Percentiles rank a stretch among this genome's conserved stretches.
phyloP scores from a whole-genome alignment of 2,329 filamentous ascomycete species.

The Plectosphaerella cucumerina region DNA sequence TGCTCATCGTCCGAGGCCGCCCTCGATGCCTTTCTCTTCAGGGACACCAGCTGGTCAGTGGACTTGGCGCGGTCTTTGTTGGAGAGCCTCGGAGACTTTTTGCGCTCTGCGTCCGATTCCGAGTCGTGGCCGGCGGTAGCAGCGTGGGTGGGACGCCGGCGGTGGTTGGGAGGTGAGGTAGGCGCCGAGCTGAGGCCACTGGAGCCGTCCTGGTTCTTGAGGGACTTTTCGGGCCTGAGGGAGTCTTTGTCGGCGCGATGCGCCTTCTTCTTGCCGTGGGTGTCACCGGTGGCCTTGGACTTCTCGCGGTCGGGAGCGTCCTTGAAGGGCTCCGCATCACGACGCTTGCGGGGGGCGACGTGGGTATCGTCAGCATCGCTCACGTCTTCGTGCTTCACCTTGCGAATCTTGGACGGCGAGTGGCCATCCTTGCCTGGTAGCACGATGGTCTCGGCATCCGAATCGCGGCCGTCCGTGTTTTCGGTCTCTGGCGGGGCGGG shows the following conservation, averaged over 20 bases:
- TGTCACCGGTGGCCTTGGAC: slow-evolving; percentile 24
- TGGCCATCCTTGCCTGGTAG: slow-evolving; percentile 61
- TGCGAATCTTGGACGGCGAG: slow-evolving; percentile 59
- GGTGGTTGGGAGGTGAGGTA: slow-evolving; percentile 45
- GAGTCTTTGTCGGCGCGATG: slow-evolving; percentile 32
- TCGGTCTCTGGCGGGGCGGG: slow-evolving; percentile 39
- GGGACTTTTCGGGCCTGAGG: slow-evolving; percentile 24
- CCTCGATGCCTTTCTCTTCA: slow-evolving; percentile 51
- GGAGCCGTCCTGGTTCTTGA: slow-evolving; percentile 45
- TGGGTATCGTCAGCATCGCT: slow-evolving; percentile 45
- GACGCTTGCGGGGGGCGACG: slow-evolving; percentile 27
- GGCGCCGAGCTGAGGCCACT: slow-evolving; percentile 57
- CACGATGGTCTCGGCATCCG: slow-evolving; percentile 70
- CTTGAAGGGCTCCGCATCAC: slow-evolving; percentile 26
- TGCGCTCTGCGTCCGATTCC: slow-evolving; percentile 48
- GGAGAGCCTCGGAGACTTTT: slow-evolving; percentile 36
- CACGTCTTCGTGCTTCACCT: slow-evolving; percentile 62
- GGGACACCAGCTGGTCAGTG: slow-evolving; percentile 39
- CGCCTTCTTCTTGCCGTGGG: slow-evolving; percentile 45
- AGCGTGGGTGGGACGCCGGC: slow-evolving; percentile 27
- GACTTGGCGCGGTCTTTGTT: slow-evolving; percentile 44
- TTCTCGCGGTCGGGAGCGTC: slow-evolving; percentile 23
- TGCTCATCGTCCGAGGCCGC: slow-evolving; percentile 54
- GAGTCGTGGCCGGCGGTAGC: slow-evolving; percentile 46
- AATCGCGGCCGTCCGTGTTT: slow-evolving; percentile 52